Conservation (phyloP, 2,329 filamentous ascomycete species). For the Talaromyces albobiverticillius region DNA sequence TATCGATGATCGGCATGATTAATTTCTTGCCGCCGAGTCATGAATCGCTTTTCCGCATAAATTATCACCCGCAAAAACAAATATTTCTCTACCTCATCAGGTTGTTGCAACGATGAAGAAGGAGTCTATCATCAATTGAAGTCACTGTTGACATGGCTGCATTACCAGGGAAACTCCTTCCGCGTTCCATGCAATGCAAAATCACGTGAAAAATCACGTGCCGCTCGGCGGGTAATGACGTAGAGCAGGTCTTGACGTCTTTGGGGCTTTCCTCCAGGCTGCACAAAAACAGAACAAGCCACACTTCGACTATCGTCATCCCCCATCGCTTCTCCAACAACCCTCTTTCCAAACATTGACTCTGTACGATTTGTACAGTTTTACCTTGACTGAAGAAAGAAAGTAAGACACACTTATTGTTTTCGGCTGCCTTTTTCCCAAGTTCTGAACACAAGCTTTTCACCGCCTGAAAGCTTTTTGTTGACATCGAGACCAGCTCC, state of each 20-base stretch:
- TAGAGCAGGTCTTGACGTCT: conserved; percentile 8
- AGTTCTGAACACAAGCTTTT: neutral
- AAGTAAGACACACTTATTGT: neutral
- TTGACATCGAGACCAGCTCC: conserved; percentile 8
- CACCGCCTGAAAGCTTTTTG: conserved; percentile 9
- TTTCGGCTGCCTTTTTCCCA: neutral
- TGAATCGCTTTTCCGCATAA: no score
- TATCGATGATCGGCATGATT: neutral
- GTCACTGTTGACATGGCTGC: no score
- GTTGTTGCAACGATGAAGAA: no score
- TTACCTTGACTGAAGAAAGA: no score
- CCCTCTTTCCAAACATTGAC: neutral
- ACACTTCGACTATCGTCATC: conserved; percentile 3
- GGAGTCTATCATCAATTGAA: no score
- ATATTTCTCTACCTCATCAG: no score
- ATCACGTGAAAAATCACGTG: conserved; percentile 15
- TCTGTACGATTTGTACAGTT: neutral
- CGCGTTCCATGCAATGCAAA: conserved; percentile 8
- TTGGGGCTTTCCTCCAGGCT: conserved; percentile 5
- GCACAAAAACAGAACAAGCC: conserved; percentile 14
- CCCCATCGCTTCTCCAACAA: neutral
- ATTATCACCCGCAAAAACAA: no score
- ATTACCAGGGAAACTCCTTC: neutral
- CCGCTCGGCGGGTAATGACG: conserved; percentile 12
- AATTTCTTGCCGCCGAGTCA: neutral